Evolutionary conservation across 1,284 basidiomycete species (phyloP).

Genomic region (Coniferiporia weirii): DNA sequence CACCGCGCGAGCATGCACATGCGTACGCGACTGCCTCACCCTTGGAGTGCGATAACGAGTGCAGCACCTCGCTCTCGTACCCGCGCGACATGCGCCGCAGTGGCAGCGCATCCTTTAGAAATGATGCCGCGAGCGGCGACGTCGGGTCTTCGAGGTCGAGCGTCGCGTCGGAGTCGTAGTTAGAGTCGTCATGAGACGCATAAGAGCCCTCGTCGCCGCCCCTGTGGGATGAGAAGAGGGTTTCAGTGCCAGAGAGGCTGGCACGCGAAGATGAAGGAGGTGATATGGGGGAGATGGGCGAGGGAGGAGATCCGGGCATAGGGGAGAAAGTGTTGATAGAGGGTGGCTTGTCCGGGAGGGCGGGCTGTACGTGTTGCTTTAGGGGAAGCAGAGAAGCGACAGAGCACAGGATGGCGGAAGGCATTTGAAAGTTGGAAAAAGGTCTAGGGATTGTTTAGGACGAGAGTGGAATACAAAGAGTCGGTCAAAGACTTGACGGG

Average conservation of each 20-base stretch:
- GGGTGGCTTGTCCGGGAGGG: too few relatives aligned
- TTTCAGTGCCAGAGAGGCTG: not conserved
- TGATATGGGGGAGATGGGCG: not conserved
- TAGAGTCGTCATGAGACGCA: not conserved
- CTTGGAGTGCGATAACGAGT: not conserved
- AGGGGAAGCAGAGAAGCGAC: too few relatives aligned
- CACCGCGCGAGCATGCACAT: not conserved
- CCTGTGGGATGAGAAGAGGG: not conserved
- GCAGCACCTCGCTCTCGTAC: not conserved
- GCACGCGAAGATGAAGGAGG: not conserved
- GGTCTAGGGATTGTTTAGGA: too few relatives aligned
- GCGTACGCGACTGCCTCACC: not conserved
- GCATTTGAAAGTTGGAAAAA: too few relatives aligned
- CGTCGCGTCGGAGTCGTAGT: conserved; percentile 4
- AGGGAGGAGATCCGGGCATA: not conserved
- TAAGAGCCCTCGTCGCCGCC: not conserved
- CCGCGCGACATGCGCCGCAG: conserved; percentile 5
- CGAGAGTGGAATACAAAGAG: not conserved
- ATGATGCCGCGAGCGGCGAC: not conserved
- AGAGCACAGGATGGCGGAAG: too few relatives aligned
- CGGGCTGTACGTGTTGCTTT: too few relatives aligned
- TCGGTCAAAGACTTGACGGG: not conserved
- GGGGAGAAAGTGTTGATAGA: not conserved
- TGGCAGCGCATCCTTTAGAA: not conserved
- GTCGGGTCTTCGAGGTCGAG: conserved; percentile 1